Percentiles rank a stretch among this genome's conserved stretches.
phyloP scores from a whole-genome alignment of 345 rosid genomes.

The Euphorbia pulcherrima region DNA sequence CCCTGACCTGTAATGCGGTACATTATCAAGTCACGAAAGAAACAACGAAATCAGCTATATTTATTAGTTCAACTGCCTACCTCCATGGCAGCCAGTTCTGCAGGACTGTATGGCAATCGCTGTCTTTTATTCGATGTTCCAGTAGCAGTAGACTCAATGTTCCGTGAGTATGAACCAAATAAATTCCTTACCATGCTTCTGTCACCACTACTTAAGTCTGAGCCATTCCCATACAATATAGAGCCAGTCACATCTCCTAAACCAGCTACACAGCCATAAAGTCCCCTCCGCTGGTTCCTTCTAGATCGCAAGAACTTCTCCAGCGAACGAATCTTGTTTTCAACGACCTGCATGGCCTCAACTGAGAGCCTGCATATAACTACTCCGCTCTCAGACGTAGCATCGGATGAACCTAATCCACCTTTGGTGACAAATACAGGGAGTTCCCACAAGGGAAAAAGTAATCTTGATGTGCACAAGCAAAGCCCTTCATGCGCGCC shows the following conservation, averaged over 20 bases:
- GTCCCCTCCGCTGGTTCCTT: slow-evolving; percentile 92
- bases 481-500: slow-evolving; percentile 96
- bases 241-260: slow-evolving; percentile 88
- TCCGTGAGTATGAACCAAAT: slow-evolving; percentile 58
- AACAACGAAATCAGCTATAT: not conserved
- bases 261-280: slow-evolving; percentile 90
- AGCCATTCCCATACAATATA: slow-evolving; percentile 68
- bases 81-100: slow-evolving; percentile 95
- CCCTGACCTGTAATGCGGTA: slow-evolving; percentile 62
- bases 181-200: slow-evolving; percentile 70
- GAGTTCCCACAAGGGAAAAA: slow-evolving; percentile 93
- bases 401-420: slow-evolving; percentile 38
- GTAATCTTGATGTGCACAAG: slow-evolving; percentile 83
- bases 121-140: slow-evolving; percentile 76
- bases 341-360: slow-evolving; percentile 76
- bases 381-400: slow-evolving; percentile 48
- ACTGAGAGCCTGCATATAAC: slow-evolving; percentile 71
- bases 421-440: slow-evolving; percentile 66
- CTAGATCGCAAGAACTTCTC: slow-evolving; percentile 85
- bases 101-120: slow-evolving; percentile 72
- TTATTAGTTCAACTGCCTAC: slow-evolving; percentile 33
- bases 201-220: slow-evolving; percentile 65
- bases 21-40: slow-evolving; percentile 3
- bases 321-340: slow-evolving; percentile 75
- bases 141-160: slow-evolving; percentile 54